Conservation (phyloP, 2,329 filamentous ascomycete genomes). For the Arthrobotrys pseudoclavata region DNA sequence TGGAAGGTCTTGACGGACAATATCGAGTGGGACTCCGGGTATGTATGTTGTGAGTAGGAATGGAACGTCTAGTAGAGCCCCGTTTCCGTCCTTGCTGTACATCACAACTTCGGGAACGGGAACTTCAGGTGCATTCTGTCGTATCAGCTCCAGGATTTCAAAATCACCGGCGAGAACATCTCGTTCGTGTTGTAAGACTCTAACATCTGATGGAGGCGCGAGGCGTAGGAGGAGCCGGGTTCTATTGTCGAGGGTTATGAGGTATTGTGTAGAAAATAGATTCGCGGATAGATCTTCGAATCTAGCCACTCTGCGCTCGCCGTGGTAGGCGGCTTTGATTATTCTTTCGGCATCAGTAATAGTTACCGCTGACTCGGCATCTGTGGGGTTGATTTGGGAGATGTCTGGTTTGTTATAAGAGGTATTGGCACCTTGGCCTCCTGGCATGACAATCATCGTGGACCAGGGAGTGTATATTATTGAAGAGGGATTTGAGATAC, state of each 20-base stretch:
- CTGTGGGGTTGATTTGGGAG: conserved; percentile 32
- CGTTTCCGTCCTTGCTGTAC: conserved; percentile 56
- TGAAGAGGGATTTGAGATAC: conserved; percentile 13
- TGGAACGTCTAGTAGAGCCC: conserved; percentile 59
- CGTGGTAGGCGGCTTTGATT: conserved; percentile 53
- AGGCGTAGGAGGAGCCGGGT: conserved; percentile 38
- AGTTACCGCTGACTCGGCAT: conserved; percentile 24
- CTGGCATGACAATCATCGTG: conserved; percentile 52
- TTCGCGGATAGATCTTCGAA: conserved; percentile 38
- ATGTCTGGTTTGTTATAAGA: conserved; percentile 37
- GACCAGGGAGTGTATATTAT: neutral
- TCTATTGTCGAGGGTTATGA: conserved; percentile 56
- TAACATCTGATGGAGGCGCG: conserved; percentile 55
- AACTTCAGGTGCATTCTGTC: conserved; percentile 36
- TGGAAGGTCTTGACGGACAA: conserved; percentile 53
- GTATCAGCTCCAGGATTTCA: conserved; percentile 59
- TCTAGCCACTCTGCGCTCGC: conserved; percentile 22
- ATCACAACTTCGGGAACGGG: conserved; percentile 60
- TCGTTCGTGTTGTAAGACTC: conserved; percentile 62
- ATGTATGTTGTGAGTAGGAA: conserved; percentile 62
- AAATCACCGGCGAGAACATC: conserved; percentile 61
- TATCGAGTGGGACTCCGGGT: conserved; percentile 60
- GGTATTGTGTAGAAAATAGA: conserved; percentile 46
- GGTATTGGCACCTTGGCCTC: conserved; percentile 30
- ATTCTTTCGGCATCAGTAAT: conserved; percentile 40